phyloP scores from a whole-genome alignment of 2,329 filamentous ascomycete genomes.

The Aureobasidium pullulans region DNA sequence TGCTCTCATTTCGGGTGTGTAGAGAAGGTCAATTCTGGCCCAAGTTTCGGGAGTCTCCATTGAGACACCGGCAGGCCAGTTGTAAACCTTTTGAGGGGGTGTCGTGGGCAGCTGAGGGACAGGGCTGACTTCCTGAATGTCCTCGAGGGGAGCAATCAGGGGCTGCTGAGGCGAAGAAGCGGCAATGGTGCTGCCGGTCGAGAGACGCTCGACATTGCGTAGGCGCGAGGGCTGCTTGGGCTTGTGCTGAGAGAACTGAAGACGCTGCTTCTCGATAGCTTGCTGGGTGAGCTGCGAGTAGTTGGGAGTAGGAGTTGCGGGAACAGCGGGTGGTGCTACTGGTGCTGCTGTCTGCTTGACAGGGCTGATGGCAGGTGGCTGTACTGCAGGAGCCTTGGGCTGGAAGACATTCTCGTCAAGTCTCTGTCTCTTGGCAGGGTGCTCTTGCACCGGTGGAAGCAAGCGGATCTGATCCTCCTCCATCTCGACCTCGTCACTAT shows the following conservation, averaged over 20 bases:
- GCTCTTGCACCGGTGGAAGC: background rate
- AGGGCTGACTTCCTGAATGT: background rate
- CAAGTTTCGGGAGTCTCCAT: background rate
- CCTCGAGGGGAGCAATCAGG: background rate
- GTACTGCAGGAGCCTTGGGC: constrained; percentile 2
- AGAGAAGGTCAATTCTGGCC: background rate
- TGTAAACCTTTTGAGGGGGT: background rate
- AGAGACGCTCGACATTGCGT: constrained; percentile 26
- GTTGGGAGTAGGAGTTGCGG: background rate
- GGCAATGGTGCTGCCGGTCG: constrained; percentile 3
- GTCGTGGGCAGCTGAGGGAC: background rate
- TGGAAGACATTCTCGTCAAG: constrained; percentile 18
- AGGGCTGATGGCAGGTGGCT: background rate
- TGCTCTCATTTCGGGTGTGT: background rate
- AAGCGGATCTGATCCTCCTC: constrained; percentile 14
- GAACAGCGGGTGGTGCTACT: background rate
- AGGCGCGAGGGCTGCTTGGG: constrained; percentile 37
- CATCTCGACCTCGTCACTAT: constrained; percentile 5
- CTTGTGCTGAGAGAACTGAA: constrained; percentile 24
- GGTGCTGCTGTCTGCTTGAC: constrained; percentile 9
- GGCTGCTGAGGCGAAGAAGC: background rate
- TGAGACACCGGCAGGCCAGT: background rate
- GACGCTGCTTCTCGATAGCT: constrained; percentile 12
- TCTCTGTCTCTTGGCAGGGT: constrained; percentile 14
- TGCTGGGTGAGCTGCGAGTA: constrained; percentile 5